Percentiles rank a stretch among this genome's conserved stretches.
Evolutionary conservation across 176 grass and related monocot species (phyloP).

Genomic region (Eleusine coracana): DNA sequence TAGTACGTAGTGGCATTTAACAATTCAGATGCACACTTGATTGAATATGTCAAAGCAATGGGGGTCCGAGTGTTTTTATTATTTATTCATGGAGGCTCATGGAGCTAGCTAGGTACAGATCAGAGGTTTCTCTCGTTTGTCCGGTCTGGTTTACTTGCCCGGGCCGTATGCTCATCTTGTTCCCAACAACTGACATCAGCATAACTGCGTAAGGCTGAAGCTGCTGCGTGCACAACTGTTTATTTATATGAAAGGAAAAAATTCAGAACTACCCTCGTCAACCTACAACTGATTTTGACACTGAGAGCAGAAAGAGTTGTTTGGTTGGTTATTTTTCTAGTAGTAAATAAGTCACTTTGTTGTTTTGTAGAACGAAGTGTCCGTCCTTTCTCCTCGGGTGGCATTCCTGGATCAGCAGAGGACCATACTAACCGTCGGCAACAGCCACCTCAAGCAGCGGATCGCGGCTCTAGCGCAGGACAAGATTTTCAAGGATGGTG

Average conservation of each 20-base stretch:
- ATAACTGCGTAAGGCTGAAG: neutral
- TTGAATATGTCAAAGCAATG: neutral
- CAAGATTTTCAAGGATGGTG: constrained; percentile 96
- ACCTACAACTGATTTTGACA: neutral
- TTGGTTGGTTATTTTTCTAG: neutral
- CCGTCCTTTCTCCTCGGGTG: constrained; percentile 83
- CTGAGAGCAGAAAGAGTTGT: neutral
- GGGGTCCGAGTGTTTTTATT: neutral
- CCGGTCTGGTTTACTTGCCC: neutral
- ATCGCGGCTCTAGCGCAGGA: constrained; percentile 95
- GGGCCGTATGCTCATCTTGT: constrained; percentile 6
- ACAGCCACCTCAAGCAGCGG: constrained; percentile 98
- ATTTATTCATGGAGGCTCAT: constrained; percentile 37
- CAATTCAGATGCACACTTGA: neutral
- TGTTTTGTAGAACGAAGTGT: constrained; percentile 67
- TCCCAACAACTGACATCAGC: neutral
- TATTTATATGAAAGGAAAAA: neutral
- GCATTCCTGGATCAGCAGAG: constrained; percentile 92
- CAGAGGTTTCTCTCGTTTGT: neutral
- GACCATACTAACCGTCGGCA: constrained; percentile 86
- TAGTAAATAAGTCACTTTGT: neutral
- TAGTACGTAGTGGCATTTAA: constrained; percentile 20
- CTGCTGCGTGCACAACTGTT: neutral
- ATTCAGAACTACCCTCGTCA: neutral
- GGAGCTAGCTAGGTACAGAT: constrained; percentile 23